phyloP scores from a whole-genome alignment of 139 green algal genomes.

The Astrephomene gubernaculifera region DNA sequence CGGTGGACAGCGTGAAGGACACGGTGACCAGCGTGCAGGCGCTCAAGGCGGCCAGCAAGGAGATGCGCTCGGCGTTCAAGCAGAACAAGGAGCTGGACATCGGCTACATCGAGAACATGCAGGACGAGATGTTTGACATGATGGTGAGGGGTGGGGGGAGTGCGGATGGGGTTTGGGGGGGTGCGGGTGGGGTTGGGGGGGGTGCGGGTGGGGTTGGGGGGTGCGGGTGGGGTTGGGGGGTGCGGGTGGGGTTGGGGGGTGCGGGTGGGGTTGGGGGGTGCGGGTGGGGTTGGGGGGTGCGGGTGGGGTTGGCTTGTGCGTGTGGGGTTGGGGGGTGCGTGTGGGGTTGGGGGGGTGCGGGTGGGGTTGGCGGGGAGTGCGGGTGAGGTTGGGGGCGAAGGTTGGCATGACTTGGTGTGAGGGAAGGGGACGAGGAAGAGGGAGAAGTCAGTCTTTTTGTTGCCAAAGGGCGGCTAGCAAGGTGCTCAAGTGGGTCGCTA shows the following conservation, averaged over 20 bases:
- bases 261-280: background rate
- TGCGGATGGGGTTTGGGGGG: background rate
- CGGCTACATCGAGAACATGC: slow-evolving; percentile 95
- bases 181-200: background rate
- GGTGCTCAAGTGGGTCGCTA: no score
- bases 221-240: no score
- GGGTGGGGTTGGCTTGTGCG: no score
- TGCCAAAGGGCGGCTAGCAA: no score
- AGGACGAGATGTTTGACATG: slow-evolving; percentile 96
- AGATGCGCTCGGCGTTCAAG: slow-evolving; percentile 91
- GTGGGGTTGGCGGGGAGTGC: no score
- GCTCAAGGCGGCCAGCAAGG: slow-evolving; percentile 85
- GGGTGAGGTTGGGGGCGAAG: no score
- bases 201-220: background rate
- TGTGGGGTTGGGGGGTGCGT: no score
- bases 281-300: no score
- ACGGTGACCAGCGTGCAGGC: slow-evolving; percentile 66
- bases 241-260: background rate
- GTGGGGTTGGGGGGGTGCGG: no score
- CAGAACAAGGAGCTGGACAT: slow-evolving; percentile 93
- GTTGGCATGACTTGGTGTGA: no score
- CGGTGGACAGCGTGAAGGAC: slow-evolving; percentile 76
- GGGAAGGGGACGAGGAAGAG: no score
- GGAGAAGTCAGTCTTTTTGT: no score
- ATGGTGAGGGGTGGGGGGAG: slow-evolving; percentile 65